Evolutionary conservation across 1,284 basidiomycete species (phyloP).

Genomic region (Irpex sp.): DNA sequence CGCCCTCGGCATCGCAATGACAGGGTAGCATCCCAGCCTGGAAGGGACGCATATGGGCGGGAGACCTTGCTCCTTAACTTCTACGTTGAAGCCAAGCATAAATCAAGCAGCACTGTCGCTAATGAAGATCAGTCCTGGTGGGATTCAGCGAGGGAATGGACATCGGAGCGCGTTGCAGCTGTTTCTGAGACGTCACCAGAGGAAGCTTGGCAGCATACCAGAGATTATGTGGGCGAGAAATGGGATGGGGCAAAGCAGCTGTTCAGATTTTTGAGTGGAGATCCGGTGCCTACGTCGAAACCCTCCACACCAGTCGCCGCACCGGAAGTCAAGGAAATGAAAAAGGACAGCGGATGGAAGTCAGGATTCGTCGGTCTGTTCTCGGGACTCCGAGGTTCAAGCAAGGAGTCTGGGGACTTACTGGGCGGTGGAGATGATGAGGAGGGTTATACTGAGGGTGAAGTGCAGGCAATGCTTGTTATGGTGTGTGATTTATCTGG

Average conservation of each 20-base stretch:
- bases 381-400: constrained; percentile 53
- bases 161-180: constrained; percentile 33
- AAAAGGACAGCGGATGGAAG: constrained; percentile 36
- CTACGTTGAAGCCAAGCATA: constrained; percentile 59
- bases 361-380: constrained; percentile 67
- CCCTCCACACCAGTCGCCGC: constrained; percentile 27
- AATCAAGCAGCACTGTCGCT: constrained; percentile 26
- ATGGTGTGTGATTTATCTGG: constrained; percentile 43
- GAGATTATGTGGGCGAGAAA: constrained; percentile 34
- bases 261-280: constrained; percentile 70
- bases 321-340: constrained; percentile 28
- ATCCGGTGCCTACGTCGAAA: constrained; percentile 37
- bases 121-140: constrained; percentile 31
- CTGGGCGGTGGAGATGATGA: constrained; percentile 30
- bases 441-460: constrained; percentile 65
- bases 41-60: constrained; percentile 62
- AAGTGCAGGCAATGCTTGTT: constrained; percentile 74
- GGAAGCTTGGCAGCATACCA: constrained; percentile 44
- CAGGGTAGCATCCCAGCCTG: constrained; percentile 71
- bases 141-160: constrained; percentile 39
- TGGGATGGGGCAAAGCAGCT: constrained; percentile 48
- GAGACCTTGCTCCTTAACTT: constrained; percentile 82
- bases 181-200: constrained; percentile 52
- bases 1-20: constrained; percentile 78
- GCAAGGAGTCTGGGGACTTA: constrained; percentile 27